Conservation (phyloP, 2,329 filamentous ascomycete genomes). For the Colletotrichum camelliae region DNA sequence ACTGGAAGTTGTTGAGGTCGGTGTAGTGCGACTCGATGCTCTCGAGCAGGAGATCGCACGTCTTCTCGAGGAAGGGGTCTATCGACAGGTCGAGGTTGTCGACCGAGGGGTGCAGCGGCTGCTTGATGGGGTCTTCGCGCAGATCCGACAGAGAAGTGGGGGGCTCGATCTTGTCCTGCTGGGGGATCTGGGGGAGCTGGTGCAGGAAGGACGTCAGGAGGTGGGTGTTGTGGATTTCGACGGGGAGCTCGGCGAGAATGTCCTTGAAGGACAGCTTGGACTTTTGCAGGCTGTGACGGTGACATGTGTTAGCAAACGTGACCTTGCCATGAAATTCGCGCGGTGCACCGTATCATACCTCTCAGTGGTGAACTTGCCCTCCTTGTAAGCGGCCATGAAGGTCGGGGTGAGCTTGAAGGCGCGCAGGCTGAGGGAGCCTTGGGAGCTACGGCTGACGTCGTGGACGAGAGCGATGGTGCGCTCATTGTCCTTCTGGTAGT, state of each 20-base stretch:
- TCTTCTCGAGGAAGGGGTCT: slow-evolving; percentile 98
- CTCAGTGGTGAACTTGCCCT: slow-evolving; percentile 97
- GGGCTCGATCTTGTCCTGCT: slow-evolving; percentile 72
- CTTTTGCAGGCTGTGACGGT: slow-evolving; percentile 81
- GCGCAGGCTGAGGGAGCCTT: slow-evolving; percentile 86
- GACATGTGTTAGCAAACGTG: slow-evolving; percentile 13
- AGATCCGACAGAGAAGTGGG: slow-evolving; percentile 82
- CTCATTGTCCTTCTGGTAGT: slow-evolving; percentile 97
- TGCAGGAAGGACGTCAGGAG: slow-evolving; percentile 94
- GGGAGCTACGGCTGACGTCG: slow-evolving; percentile 93
- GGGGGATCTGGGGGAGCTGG: slow-evolving; percentile 77
- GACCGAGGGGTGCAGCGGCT: slow-evolving; percentile 84
- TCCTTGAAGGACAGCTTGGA: slow-evolving; percentile 93
- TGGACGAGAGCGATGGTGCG: slow-evolving; percentile 88
- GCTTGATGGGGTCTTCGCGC: slow-evolving; percentile 64
- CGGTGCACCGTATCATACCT: slow-evolving; percentile 58
- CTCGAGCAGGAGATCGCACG: slow-evolving; percentile 93
- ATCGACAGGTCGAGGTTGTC: slow-evolving; percentile 91
- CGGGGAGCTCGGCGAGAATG: slow-evolving; percentile 87
- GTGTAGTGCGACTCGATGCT: slow-evolving; percentile 98
- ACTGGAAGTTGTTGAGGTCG: slow-evolving; percentile 98
- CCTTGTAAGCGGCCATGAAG: slow-evolving; percentile 93
- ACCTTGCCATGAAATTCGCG: not conserved
- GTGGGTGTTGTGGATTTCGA: slow-evolving; percentile 95
- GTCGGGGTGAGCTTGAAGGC: slow-evolving; percentile 88